Evolutionary conservation across 2,329 filamentous ascomycete species (phyloP), one percentile per base, ranked within the genome.

Genomic region (Curvularia lunata): DNA sequence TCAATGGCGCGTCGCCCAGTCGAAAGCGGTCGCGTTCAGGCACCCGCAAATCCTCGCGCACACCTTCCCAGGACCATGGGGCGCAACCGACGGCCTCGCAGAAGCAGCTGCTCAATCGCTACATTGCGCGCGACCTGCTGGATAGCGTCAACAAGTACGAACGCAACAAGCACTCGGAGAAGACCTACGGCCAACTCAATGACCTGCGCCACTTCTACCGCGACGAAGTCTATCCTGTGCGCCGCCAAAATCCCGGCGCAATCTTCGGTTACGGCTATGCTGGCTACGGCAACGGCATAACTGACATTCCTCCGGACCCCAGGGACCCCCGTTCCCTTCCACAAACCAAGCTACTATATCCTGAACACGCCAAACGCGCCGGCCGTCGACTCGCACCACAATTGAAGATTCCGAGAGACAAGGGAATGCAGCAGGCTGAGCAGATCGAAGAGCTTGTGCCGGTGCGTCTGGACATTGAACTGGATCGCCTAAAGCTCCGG

Each of bases 401-500:
- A 59, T 78, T 96, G 48, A 90, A 89, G 63, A 86, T 93, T 63
- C 87, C 91, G 69, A 92, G 92, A 75, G 92, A 97, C 65, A 85
- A 93, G 81, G 85, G 61, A 25, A 52, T 87, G 62, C 94, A 98
- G 79, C 95, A 98, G 79, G 92, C 91, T 23, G 94, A 98, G 67
- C 90, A 94, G 73, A 84, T 91, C 52, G 95, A 99, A 75, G 92
- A 97, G 73, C 81, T 99, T 52, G 91, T 98, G 1, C 95, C 95
- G 2, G 85, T 99, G 64, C 87, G 95, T 47, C 80, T 99, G 53
- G 95, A 99, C 69, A 91, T 98, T 48, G 95, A 99, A 71, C 91
- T 91, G 85, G 94, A 98, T 66, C 97, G 96, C 80, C 86, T 98
- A 68, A 95, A 95, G 78, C 83, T 99, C 59, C 90, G 95, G 75